phyloP scores from a whole-genome alignment of 805 yeast genomes.

The Lachancea dasiensis region DNA sequence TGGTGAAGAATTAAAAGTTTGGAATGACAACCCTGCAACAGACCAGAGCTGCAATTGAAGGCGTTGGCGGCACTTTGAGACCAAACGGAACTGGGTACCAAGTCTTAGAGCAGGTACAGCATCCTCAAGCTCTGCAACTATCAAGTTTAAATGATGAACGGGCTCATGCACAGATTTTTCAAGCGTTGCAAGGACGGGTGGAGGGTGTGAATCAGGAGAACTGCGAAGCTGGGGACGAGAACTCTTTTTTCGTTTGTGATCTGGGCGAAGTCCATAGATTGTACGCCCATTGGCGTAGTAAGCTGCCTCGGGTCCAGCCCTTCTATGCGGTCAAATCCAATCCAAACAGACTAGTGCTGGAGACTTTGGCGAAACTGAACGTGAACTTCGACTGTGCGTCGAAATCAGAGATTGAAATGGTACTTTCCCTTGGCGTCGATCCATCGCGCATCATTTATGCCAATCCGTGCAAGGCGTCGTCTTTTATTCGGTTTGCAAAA shows the following conservation, averaged over 20 bases:
- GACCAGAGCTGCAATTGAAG: background rate
- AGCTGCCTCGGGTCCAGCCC: slow-evolving; percentile 75
- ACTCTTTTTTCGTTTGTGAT: slow-evolving; percentile 85
- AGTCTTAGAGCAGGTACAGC: too few relatives aligned
- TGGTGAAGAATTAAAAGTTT: too few relatives aligned
- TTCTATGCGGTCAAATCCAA: slow-evolving; percentile 94
- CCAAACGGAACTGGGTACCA: too few relatives aligned
- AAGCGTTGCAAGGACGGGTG: slow-evolving; percentile 39
- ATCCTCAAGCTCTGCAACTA: background rate
- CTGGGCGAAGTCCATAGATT: slow-evolving; percentile 64
- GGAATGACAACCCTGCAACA: background rate
- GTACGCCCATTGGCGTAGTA: slow-evolving; percentile 52
- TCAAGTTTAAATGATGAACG: background rate
- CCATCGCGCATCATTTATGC: slow-evolving; percentile 78
- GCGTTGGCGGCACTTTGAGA: background rate
- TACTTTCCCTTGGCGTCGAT: slow-evolving; percentile 55
- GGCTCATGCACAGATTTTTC: slow-evolving; percentile 33
- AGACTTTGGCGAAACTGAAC: slow-evolving; percentile 53
- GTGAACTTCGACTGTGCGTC: slow-evolving; percentile 93
- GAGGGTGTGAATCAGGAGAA: slow-evolving; percentile 44
- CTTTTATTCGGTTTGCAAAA: slow-evolving; percentile 71
- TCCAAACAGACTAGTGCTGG: slow-evolving; percentile 57
- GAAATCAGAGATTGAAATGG: slow-evolving; percentile 66
- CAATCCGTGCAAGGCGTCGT: slow-evolving; percentile 87
- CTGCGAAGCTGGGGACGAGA: slow-evolving; percentile 72